Percentiles rank a stretch among this genome's conserved stretches.
These are phyloP conservation scores for Plasmopara muralis DNA, from an alignment of 352 stramenopile genomes.

Conservation along the genomic window DNA sequence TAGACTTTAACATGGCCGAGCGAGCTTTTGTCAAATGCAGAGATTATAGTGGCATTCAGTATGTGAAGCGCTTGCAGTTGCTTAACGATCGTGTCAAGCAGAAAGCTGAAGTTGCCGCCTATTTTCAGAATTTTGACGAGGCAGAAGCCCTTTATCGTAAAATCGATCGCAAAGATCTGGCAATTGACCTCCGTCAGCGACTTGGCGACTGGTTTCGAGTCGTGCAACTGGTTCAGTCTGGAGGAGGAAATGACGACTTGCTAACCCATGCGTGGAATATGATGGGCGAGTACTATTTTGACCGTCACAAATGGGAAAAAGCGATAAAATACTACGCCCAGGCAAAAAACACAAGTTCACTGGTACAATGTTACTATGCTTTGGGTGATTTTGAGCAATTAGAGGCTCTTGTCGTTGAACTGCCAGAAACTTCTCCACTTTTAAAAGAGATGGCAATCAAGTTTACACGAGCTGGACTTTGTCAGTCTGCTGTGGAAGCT, in stretches of 20 bases:
- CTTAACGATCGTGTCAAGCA: constrained; percentile 90
- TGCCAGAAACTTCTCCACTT: constrained; percentile 75
- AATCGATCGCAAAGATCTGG: constrained; percentile 92
- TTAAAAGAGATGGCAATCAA: constrained; percentile 83
- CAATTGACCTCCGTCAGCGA: constrained; percentile 84
- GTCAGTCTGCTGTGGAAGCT: constrained; percentile 72
- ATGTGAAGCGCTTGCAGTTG: constrained; percentile 84
- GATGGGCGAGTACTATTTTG: constrained; percentile 89
- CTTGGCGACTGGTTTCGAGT: constrained; percentile 92
- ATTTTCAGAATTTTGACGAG: constrained; percentile 90
- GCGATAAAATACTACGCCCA: constrained; percentile 90
- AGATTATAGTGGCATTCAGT: constrained; percentile 91
- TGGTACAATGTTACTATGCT: constrained; percentile 88
- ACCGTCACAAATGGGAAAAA: constrained; percentile 89
- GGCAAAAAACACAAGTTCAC: constrained; percentile 60
- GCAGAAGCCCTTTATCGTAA: constrained; percentile 88
- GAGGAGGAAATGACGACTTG: constrained; percentile 75
- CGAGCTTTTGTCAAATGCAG: constrained; percentile 87
- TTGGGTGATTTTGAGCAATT: constrained; percentile 87
- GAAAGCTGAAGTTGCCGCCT: constrained; percentile 85
- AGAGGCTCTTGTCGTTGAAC: constrained; percentile 72
- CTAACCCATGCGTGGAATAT: constrained; percentile 80
- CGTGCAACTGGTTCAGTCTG: constrained; percentile 72
- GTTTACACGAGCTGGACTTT: constrained; percentile 84
- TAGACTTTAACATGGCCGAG: constrained; percentile 90